Base-by-base conservation (phyloP, 345 rosid genomes). In the Gynandropsis gynandra region DNA sequence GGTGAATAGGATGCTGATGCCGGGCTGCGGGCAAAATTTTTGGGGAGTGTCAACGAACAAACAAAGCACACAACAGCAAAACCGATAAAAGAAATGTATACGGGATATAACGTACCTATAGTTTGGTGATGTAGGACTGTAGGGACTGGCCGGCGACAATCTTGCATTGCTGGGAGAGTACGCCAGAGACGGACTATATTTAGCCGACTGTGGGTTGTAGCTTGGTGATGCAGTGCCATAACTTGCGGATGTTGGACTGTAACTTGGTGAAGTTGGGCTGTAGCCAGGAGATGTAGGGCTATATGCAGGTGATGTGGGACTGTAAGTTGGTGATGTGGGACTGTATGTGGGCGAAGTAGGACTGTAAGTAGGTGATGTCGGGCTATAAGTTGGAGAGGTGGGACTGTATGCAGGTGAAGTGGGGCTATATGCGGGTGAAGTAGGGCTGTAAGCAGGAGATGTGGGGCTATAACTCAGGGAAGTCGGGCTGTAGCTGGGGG, bases 161-260 rank as follows among this genome's bases (percentile, higher is more conserved):
- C 95, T 77, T 14, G 98, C 87, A 61, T 85, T 87, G 73, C 95
- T 90, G 7, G 95, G 98, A 16, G 95, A 92, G 73, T 87, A 87
- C 4, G 89, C 95, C 45, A 76, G 59, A 8, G 93, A 87, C 1
- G 96, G 98, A 42, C 82, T 87, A 66, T 80, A 90, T 64, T 89
- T 78, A 6, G 77, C 78, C 8, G 80, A 74, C 34, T 66, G 61
- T 21, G 78, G 79, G 58, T 82, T 80, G 45, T 80, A 82, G 59
- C 68, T 79, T 12, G 87, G 95, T 31, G 92, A 82, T 0, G 84
- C 81, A 9, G 83, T 83, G 33, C 84, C 82, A 34, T 87, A 84
- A 36, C 71, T 83, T 4, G 97, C 95, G 12, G 86, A 85, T 14
- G 92, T 72, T 8, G 95, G 95, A 34, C 85, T 79, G 54, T 89